phyloP scores from a whole-genome alignment of 192 early-diverging fungal species.

The Coemansia sp. region DNA sequence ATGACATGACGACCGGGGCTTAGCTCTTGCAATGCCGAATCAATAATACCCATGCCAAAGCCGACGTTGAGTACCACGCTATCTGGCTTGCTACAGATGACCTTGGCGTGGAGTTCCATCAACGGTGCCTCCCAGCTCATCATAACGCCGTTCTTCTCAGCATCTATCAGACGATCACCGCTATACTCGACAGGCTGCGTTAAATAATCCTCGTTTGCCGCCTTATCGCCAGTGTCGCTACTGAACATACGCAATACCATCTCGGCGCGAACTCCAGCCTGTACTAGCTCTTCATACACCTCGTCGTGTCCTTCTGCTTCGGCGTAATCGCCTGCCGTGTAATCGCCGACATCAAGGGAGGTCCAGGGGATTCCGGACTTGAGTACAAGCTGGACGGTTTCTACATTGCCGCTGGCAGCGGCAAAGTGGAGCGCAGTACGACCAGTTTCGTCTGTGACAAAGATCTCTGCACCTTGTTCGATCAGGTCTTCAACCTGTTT shows the following conservation, averaged over 20 bases:
- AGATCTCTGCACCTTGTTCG: conserved; percentile 59
- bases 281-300: conserved; percentile 77
- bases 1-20: conserved; percentile 79
- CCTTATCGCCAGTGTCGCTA: conserved; percentile 48
- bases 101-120: conserved; percentile 85
- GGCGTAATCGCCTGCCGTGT: conserved; percentile 86
- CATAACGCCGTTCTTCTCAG: conserved; percentile 91
- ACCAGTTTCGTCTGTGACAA: conserved; percentile 59
- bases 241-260: conserved; percentile 67
- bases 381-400: conserved; percentile 61
- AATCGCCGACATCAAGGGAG: conserved; percentile 69
- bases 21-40: conserved; percentile 75
- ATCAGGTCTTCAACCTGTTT: conserved; percentile 53
- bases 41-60: conserved; percentile 92
- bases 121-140: conserved; percentile 97
- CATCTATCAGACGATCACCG: conserved; percentile 80
- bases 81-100: conserved; percentile 61
- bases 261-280: conserved; percentile 85
- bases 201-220: conserved; percentile 79
- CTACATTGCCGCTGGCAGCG: conserved; percentile 64
- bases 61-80: conserved; percentile 55
- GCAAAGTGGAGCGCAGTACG: conserved; percentile 73
- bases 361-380: conserved; percentile 83
- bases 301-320: conserved; percentile 64
- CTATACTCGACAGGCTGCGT: conserved; percentile 77